phyloP scores from a whole-genome alignment of 352 stramenopile species.

The Phytopythium mirpurense region DNA sequence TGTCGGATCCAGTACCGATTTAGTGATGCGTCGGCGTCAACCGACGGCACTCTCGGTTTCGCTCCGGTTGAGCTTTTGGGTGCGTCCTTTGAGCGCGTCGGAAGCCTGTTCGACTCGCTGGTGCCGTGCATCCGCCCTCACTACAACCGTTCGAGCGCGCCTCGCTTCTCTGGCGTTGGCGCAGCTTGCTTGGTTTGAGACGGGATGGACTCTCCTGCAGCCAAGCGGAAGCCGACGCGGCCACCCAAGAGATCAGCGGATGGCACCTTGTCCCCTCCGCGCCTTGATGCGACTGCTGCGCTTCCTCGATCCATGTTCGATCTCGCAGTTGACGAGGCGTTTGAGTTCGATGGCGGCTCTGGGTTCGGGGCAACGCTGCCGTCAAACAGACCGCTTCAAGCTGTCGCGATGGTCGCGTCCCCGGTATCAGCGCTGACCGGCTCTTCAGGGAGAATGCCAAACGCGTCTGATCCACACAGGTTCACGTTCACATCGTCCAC shows the following conservation, averaged over 20 bases:
- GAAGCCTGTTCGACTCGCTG: neutral
- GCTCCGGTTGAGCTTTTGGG: neutral
- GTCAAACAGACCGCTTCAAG: conserved; percentile 53
- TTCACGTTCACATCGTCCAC: conserved; percentile 68
- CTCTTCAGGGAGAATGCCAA: neutral
- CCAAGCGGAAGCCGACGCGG: conserved; percentile 3
- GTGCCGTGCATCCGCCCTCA: neutral
- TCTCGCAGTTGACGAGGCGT: conserved; percentile 52
- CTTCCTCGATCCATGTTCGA: conserved; percentile 28
- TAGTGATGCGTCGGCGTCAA: too few species aligned
- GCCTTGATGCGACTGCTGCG: neutral
- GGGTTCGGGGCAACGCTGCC: conserved; percentile 51
- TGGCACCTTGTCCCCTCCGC: neutral
- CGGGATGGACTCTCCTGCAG: conserved; percentile 1
- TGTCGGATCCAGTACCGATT: too few species aligned
- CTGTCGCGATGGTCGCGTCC: conserved; percentile 14
- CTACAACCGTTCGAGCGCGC: neutral
- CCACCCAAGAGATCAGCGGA: conserved; percentile 1
- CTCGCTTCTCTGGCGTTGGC: neutral
- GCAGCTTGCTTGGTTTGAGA: too few species aligned
- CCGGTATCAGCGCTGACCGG: neutral
- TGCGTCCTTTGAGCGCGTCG: neutral
- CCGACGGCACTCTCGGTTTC: neutral
- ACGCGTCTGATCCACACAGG: conserved; percentile 20
- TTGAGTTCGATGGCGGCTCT: conserved; percentile 67